Percentiles rank a stretch among this genome's conserved stretches.
Evolutionary conservation across 2,329 filamentous ascomycete species (phyloP).

Genomic region (Claviceps fusiformis): DNA sequence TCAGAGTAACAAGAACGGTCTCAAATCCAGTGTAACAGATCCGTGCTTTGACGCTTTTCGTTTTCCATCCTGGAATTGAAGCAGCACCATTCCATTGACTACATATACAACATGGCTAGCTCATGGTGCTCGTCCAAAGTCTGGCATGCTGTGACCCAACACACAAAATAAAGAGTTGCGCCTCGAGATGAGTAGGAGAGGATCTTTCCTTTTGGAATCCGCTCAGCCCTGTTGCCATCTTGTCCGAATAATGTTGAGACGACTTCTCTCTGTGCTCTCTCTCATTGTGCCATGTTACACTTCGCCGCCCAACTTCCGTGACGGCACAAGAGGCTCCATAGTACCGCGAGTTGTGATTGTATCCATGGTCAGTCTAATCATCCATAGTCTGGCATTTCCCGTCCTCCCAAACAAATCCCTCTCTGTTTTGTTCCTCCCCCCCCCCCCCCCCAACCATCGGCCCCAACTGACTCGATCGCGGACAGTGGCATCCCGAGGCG

Average conservation of each 20-base stretch:
- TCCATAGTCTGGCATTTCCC: no score
- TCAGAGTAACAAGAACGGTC: neutral
- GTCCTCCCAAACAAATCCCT: no score
- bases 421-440: no score
- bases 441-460: neutral
- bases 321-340: neutral
- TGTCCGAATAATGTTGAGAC: neutral
- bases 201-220: no score
- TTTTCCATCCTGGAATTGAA: neutral
- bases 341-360: slow-evolving; percentile 27
- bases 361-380: slow-evolving; percentile 37
- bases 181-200: neutral
- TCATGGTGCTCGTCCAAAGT: neutral
- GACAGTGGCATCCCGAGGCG: slow-evolving; percentile 49
- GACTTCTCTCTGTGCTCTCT: neutral
- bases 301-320: neutral
- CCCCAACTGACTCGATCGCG: neutral
- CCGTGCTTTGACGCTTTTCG: neutral
- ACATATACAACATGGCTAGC: neutral
- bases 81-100: neutral
- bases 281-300: neutral
- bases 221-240: neutral
- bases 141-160: neutral
- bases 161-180: no score
- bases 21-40: neutral